Base-by-base conservation (phyloP, 1,284 basidiomycete species). In the Mycosarcoma mackinlayi region DNA sequence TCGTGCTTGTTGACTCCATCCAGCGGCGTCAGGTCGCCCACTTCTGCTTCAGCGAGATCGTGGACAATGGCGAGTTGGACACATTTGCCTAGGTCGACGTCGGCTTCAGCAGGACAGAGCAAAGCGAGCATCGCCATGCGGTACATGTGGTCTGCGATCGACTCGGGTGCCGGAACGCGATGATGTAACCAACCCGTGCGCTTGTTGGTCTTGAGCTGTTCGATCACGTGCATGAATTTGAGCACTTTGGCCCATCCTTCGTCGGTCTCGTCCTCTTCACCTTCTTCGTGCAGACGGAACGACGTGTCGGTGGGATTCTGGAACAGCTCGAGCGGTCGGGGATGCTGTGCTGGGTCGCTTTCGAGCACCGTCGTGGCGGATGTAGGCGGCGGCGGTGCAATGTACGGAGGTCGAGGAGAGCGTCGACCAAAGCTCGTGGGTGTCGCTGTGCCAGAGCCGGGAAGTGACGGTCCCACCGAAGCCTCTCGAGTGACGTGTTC, bases 81-180 rank as follows among this genome's bases (percentile, higher is more conserved):
- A 63, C 92, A 93, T 86, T 91, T 95, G 84, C 86, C 71, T 33
- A 78, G 50, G 55, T 82, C 81, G 4, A 85, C 50, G 69, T 91
- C 91, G 2, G 88, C 34, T 16, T 74, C 88, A 1, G 87, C 81
- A 6, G 85, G 85, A 14, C 86, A 87, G 69, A 93, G 90, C 88
- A 97, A 90, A 1, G 93, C 90, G 41, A 98, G 87, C 21, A 97
- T 84, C 2, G 92, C 91, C 95, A 98, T 98, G 53, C 95, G 87
- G 83, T 96, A 95, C 94, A 96, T 97, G 81, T 98, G 94, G 82
- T 98, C 94, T 4, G 93, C 90, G 66, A 97, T 95, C 31, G 68
- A 94, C 53, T 84, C 81, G n/a, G 76, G 73, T 16, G 48, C 25
- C 3, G 72, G 59, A 0, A 82, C 69, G 3, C 76, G 69, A 38